Evolutionary conservation across 805 yeast genomes (phyloP), one percentile per base, ranked within the genome.

Genomic region (Metschnikowia sp.): DNA sequence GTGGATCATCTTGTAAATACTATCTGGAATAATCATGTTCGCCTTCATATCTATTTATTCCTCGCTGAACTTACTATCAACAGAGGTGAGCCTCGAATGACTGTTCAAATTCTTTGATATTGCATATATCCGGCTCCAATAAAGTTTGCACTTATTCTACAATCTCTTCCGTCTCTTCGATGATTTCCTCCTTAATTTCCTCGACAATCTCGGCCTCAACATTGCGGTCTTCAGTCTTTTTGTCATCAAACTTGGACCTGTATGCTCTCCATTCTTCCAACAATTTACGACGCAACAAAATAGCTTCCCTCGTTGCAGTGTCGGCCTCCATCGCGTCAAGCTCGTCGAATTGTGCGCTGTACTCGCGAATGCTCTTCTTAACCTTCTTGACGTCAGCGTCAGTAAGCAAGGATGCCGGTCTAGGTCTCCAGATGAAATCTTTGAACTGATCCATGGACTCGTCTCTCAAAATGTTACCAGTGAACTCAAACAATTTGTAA

Each of bases 341-440:
- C 72, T 90, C 96, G 58, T 92, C 98, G 73, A 91, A 94, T 70
- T 88, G 90, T 36, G 94, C 94, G 59, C 90, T 77, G 78, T 86
- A 88, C 70, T 88, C 92, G 65, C 84, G 82, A 75, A 92, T 73
- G 74, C 86, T 86, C 86, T 88, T 87, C 75, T 88, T 81, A 53
- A 94, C 89, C 78, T 84, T 86, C 85, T 89, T 88, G 75, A 82
- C 82, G 67, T 88, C 95, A 56, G 82, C 85, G 59, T 84, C 82
- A 51, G 83, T 75, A 63, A 94, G 80, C 55, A 84, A 69, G 2
- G 90, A 77, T 15, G 79, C 81, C 43, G 99, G 99, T 74, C 99
- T 84, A 61, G 98, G 98, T 77, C 99, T 87, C 99, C 99, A 94
- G 52, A 81, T 75, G 61, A 92, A 88, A 52, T 87, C 91, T 71